Percentiles rank a stretch among this genome's conserved stretches.
phyloP scores from a whole-genome alignment of 2,329 filamentous ascomycete genomes.

The Calonectria hawksworthii region DNA sequence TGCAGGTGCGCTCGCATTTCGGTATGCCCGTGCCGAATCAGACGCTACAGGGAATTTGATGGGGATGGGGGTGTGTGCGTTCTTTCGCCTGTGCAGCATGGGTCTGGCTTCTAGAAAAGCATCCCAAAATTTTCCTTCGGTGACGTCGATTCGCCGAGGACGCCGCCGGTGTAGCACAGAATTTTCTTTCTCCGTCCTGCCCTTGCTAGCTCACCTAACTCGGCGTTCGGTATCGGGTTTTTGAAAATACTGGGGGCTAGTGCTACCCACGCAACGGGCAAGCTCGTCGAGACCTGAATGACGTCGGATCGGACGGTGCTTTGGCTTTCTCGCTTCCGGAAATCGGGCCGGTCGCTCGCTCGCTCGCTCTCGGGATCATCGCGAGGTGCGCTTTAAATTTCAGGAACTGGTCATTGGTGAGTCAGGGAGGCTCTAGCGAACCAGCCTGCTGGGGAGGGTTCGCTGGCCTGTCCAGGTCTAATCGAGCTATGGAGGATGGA shows the following conservation, averaged over 20 bases:
- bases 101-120: background rate
- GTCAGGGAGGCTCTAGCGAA: background rate
- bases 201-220: background rate
- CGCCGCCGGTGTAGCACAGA: constrained; percentile 3
- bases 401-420: background rate
- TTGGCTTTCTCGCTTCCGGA: background rate
- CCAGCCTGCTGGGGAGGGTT: background rate
- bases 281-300: background rate
- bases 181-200: background rate
- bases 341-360: background rate
- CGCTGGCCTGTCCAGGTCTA: background rate
- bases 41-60: background rate
- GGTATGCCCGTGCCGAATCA: constrained; percentile 6
- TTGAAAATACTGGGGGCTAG: background rate
- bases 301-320: background rate
- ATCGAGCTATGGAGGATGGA: background rate
- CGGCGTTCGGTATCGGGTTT: constrained; percentile 11
- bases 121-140: background rate
- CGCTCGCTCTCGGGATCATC: background rate
- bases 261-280: background rate
- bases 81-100: background rate
- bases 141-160: constrained; percentile 1
- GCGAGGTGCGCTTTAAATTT: background rate
- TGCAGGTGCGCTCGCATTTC: background rate
- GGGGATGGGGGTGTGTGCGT: background rate